Evolutionary conservation across 768 basidiomycete genomes (phyloP), one percentile per base, ranked within the genome.

Genomic region (Amanita muscaria): DNA sequence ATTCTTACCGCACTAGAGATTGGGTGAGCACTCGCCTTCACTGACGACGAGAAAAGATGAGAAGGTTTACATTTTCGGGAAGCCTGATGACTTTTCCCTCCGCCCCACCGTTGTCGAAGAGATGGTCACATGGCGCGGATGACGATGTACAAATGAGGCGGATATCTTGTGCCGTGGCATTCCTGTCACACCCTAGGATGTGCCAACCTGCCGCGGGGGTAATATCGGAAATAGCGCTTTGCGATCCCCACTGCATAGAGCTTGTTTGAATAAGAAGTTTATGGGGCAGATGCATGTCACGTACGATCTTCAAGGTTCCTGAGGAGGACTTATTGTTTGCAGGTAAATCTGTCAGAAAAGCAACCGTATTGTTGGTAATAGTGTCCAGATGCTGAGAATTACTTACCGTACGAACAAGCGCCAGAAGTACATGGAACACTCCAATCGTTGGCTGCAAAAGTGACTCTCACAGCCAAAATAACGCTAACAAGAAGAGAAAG

Each of bases 121-220:
- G 56, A 45, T 70, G 71, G 21, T 56, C 56, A 53, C 73, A 75
- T 6, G 57, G 56, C 16, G 54, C 47, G 11, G 58, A 54, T 24
- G 55, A 47, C 36, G 61, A 47, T 16, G 55, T 54, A 58, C 76
- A 77, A 2, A 74, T 72, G 15, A 74, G 62, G 7, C 73, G 69
- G 39, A 76, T 67, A 32, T 73, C 69, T 49, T 76, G 74, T 21
- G 62, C 52, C 9, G 65, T 47, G 1, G 57, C 49, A 45, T 67
- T 62, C 3, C 68, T 55, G 24, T 64, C 59, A 52, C 76, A 78
- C 29, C 61, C 65, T 16, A 76, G 51, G 32, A 77, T 73, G 22
- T 64, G 60, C 74, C 74, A 78, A 19, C 75, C 76, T 15, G 69
- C 74, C 4, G 72, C 71, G n/a, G 62, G 48, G 2, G 71, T 70